Evolutionary conservation across 2,329 filamentous ascomycete genomes (phyloP).

Genomic region (Trichoderma polysporum): DNA sequence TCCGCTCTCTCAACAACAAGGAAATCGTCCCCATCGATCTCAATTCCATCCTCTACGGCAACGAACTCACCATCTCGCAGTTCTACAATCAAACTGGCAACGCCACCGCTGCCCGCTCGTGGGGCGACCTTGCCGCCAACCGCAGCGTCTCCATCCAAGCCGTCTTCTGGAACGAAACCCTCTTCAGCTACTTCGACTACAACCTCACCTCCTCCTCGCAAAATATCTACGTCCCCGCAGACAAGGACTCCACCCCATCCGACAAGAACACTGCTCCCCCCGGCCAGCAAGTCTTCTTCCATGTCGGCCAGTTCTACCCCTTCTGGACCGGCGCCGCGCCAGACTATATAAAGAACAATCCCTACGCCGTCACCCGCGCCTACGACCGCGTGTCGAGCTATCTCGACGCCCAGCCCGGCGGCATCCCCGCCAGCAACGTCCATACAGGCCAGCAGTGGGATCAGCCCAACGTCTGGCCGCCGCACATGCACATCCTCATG

Average conservation of each 20-base stretch:
- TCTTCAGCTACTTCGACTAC: conserved; percentile 67
- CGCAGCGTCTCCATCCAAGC: conserved; percentile 62
- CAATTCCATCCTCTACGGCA: conserved; percentile 67
- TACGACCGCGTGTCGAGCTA: conserved; percentile 54
- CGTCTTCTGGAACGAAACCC: conserved; percentile 63
- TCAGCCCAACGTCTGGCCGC: conserved; percentile 69
- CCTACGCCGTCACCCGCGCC: conserved; percentile 54
- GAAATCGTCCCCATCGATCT: conserved; percentile 63
- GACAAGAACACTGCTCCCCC: conserved; percentile 46
- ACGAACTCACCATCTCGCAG: conserved; percentile 58
- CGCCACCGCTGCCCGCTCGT: conserved; percentile 47
- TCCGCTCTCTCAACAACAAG: conserved; percentile 60
- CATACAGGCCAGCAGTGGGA: conserved; percentile 67
- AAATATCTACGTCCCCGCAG: conserved; percentile 52
- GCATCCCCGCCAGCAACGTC: conserved; percentile 62
- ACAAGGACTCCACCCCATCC: conserved; percentile 39
- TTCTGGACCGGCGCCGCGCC: conserved; percentile 69
- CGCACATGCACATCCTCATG: conserved; percentile 64
- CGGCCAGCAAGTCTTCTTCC: conserved; percentile 58
- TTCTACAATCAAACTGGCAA: conserved; percentile 56
- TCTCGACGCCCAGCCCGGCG: conserved; percentile 53
- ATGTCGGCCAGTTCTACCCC: conserved; percentile 62
- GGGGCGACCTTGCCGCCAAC: conserved; percentile 48
- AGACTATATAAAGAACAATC: conserved; percentile 54
- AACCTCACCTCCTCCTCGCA: conserved; percentile 61